A percentile compares a stretch with the other conserved stretches of the same genome.
Evolutionary conservation across 768 basidiomycete genomes (phyloP).

Genomic region (Phallus indusiatus): DNA sequence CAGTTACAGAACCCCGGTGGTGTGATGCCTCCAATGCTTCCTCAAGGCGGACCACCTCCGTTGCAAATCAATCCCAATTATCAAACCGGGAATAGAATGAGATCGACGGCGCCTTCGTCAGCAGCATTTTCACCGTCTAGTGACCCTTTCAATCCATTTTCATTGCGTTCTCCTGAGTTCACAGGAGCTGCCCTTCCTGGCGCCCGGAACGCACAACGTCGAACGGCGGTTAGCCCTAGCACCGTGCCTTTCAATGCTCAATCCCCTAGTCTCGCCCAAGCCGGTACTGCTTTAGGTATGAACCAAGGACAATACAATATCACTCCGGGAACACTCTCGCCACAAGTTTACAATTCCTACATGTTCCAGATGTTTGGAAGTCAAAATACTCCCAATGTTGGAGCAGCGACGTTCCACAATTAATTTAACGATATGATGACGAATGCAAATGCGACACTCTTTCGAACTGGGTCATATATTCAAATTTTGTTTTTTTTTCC

Average conservation of each 20-base stretch:
- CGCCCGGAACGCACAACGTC: constrained; percentile 32
- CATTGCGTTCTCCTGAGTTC: constrained; percentile 39
- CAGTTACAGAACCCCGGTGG: constrained; percentile 52
- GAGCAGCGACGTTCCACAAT: constrained; percentile 61
- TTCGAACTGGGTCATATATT: constrained; percentile 1
- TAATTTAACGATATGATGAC: constrained; percentile 26
- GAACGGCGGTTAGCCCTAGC: constrained; percentile 22
- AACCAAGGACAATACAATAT: constrained; percentile 54
- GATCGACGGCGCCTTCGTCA: constrained; percentile 28
- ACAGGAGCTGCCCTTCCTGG: constrained; percentile 4
- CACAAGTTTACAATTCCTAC: constrained; percentile 70
- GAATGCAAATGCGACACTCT: constrained; percentile 5
- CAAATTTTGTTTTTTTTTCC: background rate
- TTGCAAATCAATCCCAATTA: constrained; percentile 63
- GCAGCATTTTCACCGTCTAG: constrained; percentile 41
- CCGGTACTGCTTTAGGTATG: constrained; percentile 51
- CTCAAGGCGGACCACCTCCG: constrained; percentile 62
- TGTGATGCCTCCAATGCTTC: constrained; percentile 15
- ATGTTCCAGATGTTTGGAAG: constrained; percentile 71
- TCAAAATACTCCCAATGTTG: constrained; percentile 63
- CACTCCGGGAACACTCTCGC: constrained; percentile 33
- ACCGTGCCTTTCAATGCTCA: constrained; percentile 46
- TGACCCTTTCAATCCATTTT: constrained; percentile 52
- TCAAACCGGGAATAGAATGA: constrained; percentile 14
- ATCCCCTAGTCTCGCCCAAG: constrained; percentile 51